Base-by-base conservation (phyloP, 148 eudicot genomes). In the Cornus florida region DNA sequence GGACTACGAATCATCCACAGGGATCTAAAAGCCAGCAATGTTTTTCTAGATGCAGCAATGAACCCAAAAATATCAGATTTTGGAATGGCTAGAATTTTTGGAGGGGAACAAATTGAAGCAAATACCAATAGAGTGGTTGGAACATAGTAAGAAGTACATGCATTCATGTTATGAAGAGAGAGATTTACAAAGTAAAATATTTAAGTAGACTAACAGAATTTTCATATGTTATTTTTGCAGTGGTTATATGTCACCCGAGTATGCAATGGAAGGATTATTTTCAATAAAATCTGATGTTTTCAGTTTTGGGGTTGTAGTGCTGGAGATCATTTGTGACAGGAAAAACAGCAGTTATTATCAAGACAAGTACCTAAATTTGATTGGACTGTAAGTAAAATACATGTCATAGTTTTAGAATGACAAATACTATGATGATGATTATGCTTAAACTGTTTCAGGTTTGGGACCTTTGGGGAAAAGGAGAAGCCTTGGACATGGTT, bases 171-270 rank as follows among this genome's bases (percentile, higher is more conserved):
- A 41, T 41, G 8, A 1, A 32, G 5, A 38, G 3, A 10, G 5
- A 31, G 6, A n/a, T 10, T 3, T 14, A 11, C 39, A 33, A 31
- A 23, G 24, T 62, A 10, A 22, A 77, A 23, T 33, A 8, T 20
- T 17, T 1, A 60, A 19, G 22, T 14, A 1, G 2, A 60, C 66
- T 60, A 17, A 60, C 66, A 17, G 28, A 43, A 24, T 5, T 60
- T 64, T 12, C n/a, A 20, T 53, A 76, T 11, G n/a, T 4, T 39
- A 59, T 72, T 16, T 35, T n/a, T 81, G 74, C 88, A 88, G 91
- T 72, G 91, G 93, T 50, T 88, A 90, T 64, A 90, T 90, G 93
- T 78, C 93, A 43, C 93, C 93, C 0, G 93, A 90, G 75, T 90
- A 90, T 67, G 91, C 91, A 24, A 74, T 90, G 62, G 86, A 88